Evolutionary conservation across 441 rosid species (phyloP).

Genomic region (Viola pubescens): DNA sequence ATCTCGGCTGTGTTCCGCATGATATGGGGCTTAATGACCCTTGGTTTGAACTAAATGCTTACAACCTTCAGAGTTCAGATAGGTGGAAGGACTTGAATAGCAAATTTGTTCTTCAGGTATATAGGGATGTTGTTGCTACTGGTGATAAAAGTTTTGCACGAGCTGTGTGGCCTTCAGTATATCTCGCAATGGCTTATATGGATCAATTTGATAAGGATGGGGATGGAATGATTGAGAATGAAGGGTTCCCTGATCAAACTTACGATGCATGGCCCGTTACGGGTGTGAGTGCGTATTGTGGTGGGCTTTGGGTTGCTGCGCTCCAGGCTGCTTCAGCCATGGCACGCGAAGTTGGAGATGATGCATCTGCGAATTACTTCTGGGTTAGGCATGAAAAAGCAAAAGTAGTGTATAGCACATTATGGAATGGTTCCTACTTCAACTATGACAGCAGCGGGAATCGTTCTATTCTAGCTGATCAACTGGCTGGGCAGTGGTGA

Average conservation of each 20-base stretch:
- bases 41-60: constrained; percentile 79
- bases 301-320: constrained; percentile 96
- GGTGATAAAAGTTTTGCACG: constrained; percentile 63
- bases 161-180: constrained; percentile 89
- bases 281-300: constrained; percentile 79
- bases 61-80: constrained; percentile 49
- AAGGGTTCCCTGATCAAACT: constrained; percentile 96
- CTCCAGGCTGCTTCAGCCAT: constrained; percentile 81
- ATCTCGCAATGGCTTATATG: constrained; percentile 81
- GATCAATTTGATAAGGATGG: constrained; percentile 86
- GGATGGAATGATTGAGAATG: constrained; percentile 92
- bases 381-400: constrained; percentile 73
- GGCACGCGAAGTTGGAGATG: constrained; percentile 61
- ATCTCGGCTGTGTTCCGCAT: constrained; percentile 87
- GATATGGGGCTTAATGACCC: constrained; percentile 71
- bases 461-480: constrained; percentile 81
- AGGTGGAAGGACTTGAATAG: constrained; percentile 91
- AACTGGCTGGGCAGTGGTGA: constrained; percentile 86
- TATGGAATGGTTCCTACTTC: constrained; percentile 93
- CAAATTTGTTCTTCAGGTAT: constrained; percentile 82
- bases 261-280: constrained; percentile 80
- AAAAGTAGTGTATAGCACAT: constrained; percentile 48
- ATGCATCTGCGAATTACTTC: constrained; percentile 52
- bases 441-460: constrained; percentile 56
- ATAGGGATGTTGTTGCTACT: constrained; percentile 80